Evolutionary conservation across 306 rosid species (phyloP).

Genomic region (Citrullus amarus): DNA sequence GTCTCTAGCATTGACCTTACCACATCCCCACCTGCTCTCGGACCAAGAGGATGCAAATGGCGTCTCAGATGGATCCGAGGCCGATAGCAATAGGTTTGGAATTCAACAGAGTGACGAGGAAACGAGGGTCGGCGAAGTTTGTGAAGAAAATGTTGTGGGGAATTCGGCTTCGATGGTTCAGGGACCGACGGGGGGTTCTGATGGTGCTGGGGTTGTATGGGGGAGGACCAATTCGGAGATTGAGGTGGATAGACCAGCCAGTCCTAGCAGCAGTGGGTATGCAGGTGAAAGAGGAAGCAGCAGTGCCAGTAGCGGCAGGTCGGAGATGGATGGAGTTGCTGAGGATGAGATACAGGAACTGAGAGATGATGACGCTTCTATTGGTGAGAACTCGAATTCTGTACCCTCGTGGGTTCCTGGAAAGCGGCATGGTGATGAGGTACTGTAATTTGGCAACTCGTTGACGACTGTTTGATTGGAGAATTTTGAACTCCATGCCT

Average conservation of each 20-base stretch:
- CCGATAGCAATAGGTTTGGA: conserved; percentile 4
- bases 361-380: conserved; percentile 26
- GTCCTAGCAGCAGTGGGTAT: conserved; percentile 84
- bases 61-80: conserved; percentile 24
- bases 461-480: not conserved
- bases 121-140: not conserved
- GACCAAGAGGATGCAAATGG: conserved; percentile 25
- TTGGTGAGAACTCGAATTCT: conserved; percentile 28
- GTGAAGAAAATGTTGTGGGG: conserved; percentile 12
- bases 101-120: conserved; percentile 10
- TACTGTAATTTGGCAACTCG: conserved; percentile 14
- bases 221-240: conserved; percentile 46
- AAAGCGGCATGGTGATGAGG: conserved; percentile 64
- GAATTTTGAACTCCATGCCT: not conserved
- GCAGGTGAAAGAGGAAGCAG: conserved; percentile 76
- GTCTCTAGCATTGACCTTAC: conserved; percentile 32
- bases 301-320: conserved; percentile 36
- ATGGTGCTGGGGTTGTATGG: conserved; percentile 18
- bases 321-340: conserved; percentile 32
- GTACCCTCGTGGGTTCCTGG: conserved; percentile 40
- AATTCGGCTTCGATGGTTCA: conserved; percentile 7
- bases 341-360: conserved; percentile 37
- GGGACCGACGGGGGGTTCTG: conserved; percentile 16
- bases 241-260: conserved; percentile 43
- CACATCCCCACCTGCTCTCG: conserved; percentile 16